phyloP scores from a whole-genome alignment of 2,329 filamentous ascomycete species.

The Ceratocystis papillata region DNA sequence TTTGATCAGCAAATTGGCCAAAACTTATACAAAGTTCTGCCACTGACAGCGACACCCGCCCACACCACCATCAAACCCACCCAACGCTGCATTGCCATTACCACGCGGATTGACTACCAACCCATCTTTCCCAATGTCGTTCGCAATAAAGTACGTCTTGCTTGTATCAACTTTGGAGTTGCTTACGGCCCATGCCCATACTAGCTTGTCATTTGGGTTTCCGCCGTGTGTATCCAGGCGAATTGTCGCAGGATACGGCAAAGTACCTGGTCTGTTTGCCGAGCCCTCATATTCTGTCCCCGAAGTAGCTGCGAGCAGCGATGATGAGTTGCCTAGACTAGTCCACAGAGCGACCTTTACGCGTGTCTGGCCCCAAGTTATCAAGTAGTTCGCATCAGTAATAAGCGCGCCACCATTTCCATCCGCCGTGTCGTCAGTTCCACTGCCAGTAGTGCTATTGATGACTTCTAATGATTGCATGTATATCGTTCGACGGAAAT shows the following conservation, averaged over 20 bases:
- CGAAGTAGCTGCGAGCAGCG: conserved; percentile 32
- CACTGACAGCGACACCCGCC: conserved; percentile 54
- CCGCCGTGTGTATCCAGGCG: conserved; percentile 54
- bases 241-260: conserved; percentile 54
- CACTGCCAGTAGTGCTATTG: conserved; percentile 33
- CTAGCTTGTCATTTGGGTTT: conserved; percentile 40
- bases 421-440: conserved; percentile 35
- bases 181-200: conserved; percentile 44
- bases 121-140: conserved; percentile 43
- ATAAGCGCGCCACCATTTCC: conserved; percentile 42
- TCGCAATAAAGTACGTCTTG: conserved; percentile 37
- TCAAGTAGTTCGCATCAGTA: conserved; percentile 44
- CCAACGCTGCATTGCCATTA: conserved; percentile 38
- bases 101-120: conserved; percentile 43
- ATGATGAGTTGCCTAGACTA: conserved; percentile 35
- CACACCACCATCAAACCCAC: conserved; percentile 52
- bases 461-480: conserved; percentile 48
- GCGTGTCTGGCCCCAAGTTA: conserved; percentile 50
- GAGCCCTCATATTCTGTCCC: conserved; percentile 28
- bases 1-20: background rate
- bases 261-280: conserved; percentile 42
- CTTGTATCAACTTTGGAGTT: conserved; percentile 38
- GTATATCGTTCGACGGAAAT: conserved; percentile 82
- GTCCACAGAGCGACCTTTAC: conserved; percentile 59
- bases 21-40: conserved; percentile 36